These are phyloP conservation scores for Backusella psychrophila DNA, from an alignment of 192 early-diverging fungal genomes.

Conservation along the genomic window DNA sequence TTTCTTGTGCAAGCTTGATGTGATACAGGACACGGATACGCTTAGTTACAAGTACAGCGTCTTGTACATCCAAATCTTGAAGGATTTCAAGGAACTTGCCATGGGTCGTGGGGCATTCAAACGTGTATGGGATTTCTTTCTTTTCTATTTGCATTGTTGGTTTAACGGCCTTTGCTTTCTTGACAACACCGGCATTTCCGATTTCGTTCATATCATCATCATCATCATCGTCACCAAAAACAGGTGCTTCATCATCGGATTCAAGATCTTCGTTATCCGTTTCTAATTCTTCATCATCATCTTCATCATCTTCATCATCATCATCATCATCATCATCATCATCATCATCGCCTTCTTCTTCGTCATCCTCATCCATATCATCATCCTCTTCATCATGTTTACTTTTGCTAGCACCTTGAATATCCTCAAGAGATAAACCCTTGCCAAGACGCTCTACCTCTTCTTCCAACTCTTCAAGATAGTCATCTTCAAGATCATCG, in stretches of 20 bases:
- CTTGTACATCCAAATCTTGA: constrained; percentile 57
- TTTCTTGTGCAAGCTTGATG: constrained; percentile 77
- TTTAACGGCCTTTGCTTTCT: not conserved
- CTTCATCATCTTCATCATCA: constrained; percentile 42
- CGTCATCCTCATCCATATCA: constrained; percentile 25
- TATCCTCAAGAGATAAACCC: constrained; percentile 30
- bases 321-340: constrained; percentile 45
- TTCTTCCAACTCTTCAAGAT: constrained; percentile 47
- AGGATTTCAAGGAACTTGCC: constrained; percentile 68
- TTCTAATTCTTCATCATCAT: constrained; percentile 40
- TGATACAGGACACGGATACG: constrained; percentile 85
- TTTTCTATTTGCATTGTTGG: not conserved
- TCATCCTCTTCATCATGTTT: constrained; percentile 29
- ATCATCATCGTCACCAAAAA: constrained; percentile 34
- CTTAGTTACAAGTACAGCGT: constrained; percentile 71
- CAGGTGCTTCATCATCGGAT: constrained; percentile 35
- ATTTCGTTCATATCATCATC: constrained; percentile 53
- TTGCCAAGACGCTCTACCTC: constrained; percentile 34
- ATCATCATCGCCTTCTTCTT: constrained; percentile 40
- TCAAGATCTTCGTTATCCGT: constrained; percentile 50
- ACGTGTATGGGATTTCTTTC: constrained; percentile 78
- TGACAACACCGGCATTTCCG: constrained; percentile 12
- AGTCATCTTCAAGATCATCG: constrained; percentile 73
- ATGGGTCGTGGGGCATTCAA: constrained; percentile 75
- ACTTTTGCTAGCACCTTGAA: constrained; percentile 32